These are phyloP conservation scores for Leccinum subtestaceum DNA, from an alignment of 768 basidiomycete species.

Conservation along the genomic window DNA sequence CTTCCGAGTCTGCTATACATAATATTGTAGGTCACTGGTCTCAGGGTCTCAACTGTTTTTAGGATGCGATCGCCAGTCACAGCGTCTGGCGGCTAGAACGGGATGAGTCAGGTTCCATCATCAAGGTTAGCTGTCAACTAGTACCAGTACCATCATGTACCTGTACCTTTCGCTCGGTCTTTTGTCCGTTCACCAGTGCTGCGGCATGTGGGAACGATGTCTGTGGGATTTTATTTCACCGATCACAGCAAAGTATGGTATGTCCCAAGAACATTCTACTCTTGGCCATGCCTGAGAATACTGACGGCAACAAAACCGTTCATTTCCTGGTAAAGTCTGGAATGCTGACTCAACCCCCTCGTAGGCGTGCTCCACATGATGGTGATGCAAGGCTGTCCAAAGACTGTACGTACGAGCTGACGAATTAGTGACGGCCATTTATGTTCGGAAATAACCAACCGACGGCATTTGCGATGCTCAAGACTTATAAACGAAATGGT, in stretches of 20 bases:
- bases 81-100: background rate
- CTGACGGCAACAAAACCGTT: background rate
- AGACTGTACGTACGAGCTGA: background rate
- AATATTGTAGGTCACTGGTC: background rate
- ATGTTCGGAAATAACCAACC: background rate
- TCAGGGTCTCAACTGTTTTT: background rate
- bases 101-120: background rate
- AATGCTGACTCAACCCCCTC: background rate
- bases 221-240: background rate
- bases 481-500: constrained; percentile 18
- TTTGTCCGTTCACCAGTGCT: background rate
- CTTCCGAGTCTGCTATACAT: background rate
- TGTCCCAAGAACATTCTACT: background rate
- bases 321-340: background rate
- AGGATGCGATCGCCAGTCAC: background rate
- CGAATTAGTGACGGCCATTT: background rate
- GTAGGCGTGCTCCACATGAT: background rate
- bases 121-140: background rate
- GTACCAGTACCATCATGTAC: background rate
- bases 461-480: background rate
- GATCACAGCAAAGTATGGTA: background rate
- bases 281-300: background rate
- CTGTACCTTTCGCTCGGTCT: background rate
- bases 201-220: background rate
- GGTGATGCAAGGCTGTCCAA: constrained; percentile 1